Evolutionary conservation across 768 basidiomycete genomes (phyloP).

Genomic region (Mycena rosella): DNA sequence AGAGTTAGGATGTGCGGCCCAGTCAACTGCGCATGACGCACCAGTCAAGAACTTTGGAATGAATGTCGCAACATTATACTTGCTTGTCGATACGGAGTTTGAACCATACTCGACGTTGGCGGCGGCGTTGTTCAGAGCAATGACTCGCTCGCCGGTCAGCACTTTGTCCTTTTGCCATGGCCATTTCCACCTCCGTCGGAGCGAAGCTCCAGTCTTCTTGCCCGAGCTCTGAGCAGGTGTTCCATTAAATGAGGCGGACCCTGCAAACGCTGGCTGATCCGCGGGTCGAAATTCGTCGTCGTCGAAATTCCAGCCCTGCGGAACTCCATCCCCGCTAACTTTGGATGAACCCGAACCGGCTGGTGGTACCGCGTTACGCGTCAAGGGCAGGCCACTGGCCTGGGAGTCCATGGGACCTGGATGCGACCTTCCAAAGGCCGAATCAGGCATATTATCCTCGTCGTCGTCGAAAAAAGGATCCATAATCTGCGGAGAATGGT

Average conservation of each 20-base stretch:
- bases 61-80: constrained; percentile 92
- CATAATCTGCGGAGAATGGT: constrained; percentile 65
- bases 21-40: constrained; percentile 52
- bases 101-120: constrained; percentile 77
- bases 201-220: constrained; percentile 37
- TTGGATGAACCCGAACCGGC: constrained; percentile 69
- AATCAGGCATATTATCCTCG: constrained; percentile 78
- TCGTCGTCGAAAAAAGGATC: constrained; percentile 95
- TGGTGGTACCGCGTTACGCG: constrained; percentile 69
- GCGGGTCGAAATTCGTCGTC: constrained; percentile 66
- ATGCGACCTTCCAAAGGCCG: constrained; percentile 68
- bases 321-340: constrained; percentile 57
- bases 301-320: constrained; percentile 83
- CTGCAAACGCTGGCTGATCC: constrained; percentile 56
- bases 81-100: constrained; percentile 94
- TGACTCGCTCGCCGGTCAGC: constrained; percentile 80
- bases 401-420: constrained; percentile 61
- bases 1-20: constrained; percentile 23
- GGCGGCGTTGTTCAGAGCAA: constrained; percentile 83
- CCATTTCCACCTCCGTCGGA: constrained; percentile 76
- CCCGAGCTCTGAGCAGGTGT: constrained; percentile 36
- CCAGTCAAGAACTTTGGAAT: constrained; percentile 94
- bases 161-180: constrained; percentile 82
- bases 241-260: constrained; percentile 56
- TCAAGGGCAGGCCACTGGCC: constrained; percentile 70